Evolutionary conservation across 805 yeast species (phyloP).

Genomic region (Metschnikowia bowlesiae): DNA sequence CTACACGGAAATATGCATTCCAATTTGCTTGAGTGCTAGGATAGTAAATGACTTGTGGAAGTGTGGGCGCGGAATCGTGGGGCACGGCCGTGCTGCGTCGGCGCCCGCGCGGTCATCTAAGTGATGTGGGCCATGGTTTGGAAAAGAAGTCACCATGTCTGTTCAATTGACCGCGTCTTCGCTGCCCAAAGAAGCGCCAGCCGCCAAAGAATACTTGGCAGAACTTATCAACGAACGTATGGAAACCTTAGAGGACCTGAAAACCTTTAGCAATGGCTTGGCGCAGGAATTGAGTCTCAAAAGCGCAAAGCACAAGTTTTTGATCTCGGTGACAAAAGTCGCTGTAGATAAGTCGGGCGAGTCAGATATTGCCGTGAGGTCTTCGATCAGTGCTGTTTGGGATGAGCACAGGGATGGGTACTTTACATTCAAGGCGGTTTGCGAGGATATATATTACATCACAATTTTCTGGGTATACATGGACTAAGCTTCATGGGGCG

Average conservation of each 20-base stretch:
- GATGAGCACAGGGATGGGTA: slow-evolving; percentile 53
- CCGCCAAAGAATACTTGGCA: slow-evolving; percentile 5
- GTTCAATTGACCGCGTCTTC: slow-evolving; percentile 9
- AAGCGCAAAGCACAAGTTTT: slow-evolving; percentile 55
- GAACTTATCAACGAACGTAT: slow-evolving; percentile 4
- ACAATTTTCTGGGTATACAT: slow-evolving; percentile 16
- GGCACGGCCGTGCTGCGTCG: neutral
- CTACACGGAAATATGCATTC: too few species aligned
- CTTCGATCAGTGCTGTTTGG: slow-evolving; percentile 54
- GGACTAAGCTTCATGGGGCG: slow-evolving; percentile 2
- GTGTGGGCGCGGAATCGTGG: neutral
- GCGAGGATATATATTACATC: slow-evolving; percentile 20
- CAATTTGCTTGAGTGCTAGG: too few species aligned
- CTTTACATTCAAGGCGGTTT: slow-evolving; percentile 29
- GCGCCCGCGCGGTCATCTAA: neutral
- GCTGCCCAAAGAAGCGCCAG: slow-evolving; percentile 10
- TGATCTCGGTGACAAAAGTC: slow-evolving; percentile 43
- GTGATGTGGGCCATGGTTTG: neutral
- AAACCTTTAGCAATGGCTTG: slow-evolving; percentile 26
- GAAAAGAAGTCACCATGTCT: slow-evolving; percentile 7
- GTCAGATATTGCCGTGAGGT: slow-evolving; percentile 22
- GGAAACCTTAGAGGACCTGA: slow-evolving; percentile 7
- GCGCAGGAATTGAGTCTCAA: slow-evolving; percentile 34
- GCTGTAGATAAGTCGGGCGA: slow-evolving; percentile 15
- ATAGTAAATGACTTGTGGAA: neutral